Evolutionary conservation across 106 monocot species (phyloP).

Genomic region (Acorus gramineus): DNA sequence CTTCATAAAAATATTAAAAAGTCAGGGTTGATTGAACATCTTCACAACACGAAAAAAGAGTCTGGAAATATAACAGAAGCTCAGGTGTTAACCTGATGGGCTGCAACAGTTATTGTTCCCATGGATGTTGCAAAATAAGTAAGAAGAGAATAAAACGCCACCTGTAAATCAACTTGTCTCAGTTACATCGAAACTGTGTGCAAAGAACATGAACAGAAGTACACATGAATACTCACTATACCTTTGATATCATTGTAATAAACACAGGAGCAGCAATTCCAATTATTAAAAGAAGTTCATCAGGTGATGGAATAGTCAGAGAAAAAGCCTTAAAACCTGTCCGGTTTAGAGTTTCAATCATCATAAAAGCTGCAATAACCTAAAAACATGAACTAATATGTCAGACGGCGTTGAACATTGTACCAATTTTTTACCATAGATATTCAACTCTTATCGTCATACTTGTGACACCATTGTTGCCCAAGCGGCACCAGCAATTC

Average conservation of each 20-base stretch:
- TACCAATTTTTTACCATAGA: too few species aligned
- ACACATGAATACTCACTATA: constrained; percentile 9
- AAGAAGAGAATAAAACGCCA: constrained; percentile 84
- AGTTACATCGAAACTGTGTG: not conserved
- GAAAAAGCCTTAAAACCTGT: constrained; percentile 47
- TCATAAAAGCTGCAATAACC: constrained; percentile 85
- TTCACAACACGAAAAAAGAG: not conserved
- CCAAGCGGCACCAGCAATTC: constrained; percentile 97
- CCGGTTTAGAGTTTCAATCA: constrained; percentile 54
- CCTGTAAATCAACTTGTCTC: constrained; percentile 30
- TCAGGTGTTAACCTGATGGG: constrained; percentile 67
- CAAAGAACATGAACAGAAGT: not conserved
- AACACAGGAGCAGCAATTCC: constrained; percentile 88
- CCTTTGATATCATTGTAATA: constrained; percentile 97
- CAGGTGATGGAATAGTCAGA: constrained; percentile 50
- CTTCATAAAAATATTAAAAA: constrained; percentile 22
- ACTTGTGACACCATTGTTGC: constrained; percentile 95
- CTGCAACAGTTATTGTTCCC: constrained; percentile 85
- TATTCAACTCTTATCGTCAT: constrained; percentile 6
- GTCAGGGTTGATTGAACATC: not conserved
- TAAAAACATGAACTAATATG: constrained; percentile 13
- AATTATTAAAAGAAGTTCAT: constrained; percentile 73
- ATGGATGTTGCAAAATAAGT: constrained; percentile 91
- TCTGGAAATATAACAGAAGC: not conserved
- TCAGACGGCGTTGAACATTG: too few species aligned